Base-by-base conservation (phyloP, 495 filamentous ascomycete species). In the Thozetella sp. region DNA sequence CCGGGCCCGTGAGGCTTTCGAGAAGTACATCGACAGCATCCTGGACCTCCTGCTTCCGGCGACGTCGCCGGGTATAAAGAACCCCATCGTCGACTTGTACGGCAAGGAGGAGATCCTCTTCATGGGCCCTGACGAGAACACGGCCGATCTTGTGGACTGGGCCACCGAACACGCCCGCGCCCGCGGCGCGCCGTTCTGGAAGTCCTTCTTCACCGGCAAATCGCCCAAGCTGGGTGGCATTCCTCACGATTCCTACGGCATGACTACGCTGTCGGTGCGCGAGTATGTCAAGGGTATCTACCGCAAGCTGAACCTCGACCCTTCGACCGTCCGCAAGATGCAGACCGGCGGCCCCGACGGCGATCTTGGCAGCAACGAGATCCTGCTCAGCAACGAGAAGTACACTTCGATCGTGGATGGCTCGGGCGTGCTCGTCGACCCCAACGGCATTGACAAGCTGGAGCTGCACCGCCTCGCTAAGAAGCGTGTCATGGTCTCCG, bases 201-300 rank as follows among this genome's bases (percentile, higher is more conserved):
- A 98, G 79, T 98, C 96, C 0, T 99, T 99, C 86, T 98, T 99
- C 82, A 99, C 95, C 2, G 95, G 95, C 67, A 98, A 98, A 83
- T 96, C 91, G 65, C 95, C 95, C 23, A 94, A 89, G 74, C 81
- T 99, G 43, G 95, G 95, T 51, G 95, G 95, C 68, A 99, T 99
- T 60, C 95, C 95, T 2, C 95, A 99, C 72, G 95, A 99, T 66
- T 74, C 78, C 15, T 99, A 98, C 72, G 95, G 95, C 73, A 99
- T 99, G 95, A 99, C 95, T 10, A 98, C 95, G 1, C 74, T 97
- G 54, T 97, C 94, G 11, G 95, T 99, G 23, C 91, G 95, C 43
- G 93, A 98, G 72, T 98, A 94, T 62, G 89, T 98, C 54, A 87
- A 92, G 56, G 95, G 95, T 50, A 99, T 99, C 69, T 97, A 99